Conservation (phyloP, 306 rosid species). For the Argentina anserina region DNA sequence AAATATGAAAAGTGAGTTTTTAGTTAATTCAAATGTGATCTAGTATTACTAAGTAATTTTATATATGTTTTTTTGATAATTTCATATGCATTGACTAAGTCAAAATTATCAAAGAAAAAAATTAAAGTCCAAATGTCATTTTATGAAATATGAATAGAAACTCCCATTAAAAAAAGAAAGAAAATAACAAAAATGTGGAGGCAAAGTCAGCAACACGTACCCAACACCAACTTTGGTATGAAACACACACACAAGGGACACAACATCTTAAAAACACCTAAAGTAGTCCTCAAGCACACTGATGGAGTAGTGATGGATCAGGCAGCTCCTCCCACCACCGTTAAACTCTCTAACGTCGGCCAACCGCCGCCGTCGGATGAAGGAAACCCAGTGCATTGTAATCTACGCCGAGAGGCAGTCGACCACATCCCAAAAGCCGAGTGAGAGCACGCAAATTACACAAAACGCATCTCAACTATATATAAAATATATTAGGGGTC, state of each 20-base stretch:
- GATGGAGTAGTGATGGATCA: not conserved
- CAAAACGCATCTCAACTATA: not conserved
- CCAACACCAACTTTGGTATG: not conserved
- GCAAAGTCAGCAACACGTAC: not conserved
- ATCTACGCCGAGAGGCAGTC: constrained; percentile 22
- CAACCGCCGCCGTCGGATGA: constrained; percentile 7
- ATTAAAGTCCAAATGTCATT: too few species aligned
- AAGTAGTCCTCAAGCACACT: not conserved
- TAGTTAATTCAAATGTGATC: too few species aligned
- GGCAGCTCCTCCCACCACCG: not conserved
- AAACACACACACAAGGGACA: not conserved
- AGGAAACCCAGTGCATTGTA: constrained; percentile 12
- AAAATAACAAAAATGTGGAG: not conserved
- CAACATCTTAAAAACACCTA: not conserved
- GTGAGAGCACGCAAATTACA: not conserved
- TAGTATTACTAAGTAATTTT: too few species aligned
- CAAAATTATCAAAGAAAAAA: too few species aligned
- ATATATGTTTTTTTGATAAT: too few species aligned
- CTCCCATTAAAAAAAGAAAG: too few species aligned
- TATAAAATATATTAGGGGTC: not conserved
- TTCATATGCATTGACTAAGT: too few species aligned
- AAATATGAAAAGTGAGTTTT: too few species aligned
- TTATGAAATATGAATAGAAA: too few species aligned
- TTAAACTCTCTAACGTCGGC: not conserved
- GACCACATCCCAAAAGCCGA: constrained; percentile 16